phyloP scores from a whole-genome alignment of 257 asterid genomes.

The Mitragyna speciosa region DNA sequence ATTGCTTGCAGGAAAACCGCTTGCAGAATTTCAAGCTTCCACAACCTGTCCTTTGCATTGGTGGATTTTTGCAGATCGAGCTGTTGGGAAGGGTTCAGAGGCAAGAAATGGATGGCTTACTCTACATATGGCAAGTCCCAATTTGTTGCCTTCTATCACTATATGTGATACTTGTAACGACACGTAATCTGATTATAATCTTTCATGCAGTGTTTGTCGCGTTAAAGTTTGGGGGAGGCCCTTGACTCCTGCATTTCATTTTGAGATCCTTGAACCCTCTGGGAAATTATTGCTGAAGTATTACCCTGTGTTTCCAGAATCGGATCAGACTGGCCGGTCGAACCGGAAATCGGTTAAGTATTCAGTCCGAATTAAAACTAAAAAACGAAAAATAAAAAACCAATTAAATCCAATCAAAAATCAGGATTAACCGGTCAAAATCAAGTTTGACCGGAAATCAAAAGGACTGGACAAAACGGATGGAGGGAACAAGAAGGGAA shows the following conservation, averaged over 20 bases:
- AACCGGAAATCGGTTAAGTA: too few relatives aligned
- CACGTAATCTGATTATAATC: not conserved
- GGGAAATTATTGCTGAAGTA: slow-evolving; percentile 48
- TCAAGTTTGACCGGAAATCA: too few relatives aligned
- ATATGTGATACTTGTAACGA: not conserved
- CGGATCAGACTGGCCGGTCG: too few relatives aligned
- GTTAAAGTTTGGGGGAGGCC: slow-evolving; percentile 64
- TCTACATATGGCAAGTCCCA: slow-evolving; percentile 67
- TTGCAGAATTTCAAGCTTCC: slow-evolving; percentile 80
- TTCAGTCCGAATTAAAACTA: too few relatives aligned
- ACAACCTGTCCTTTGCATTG: slow-evolving; percentile 71
- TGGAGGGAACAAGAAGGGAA: too few relatives aligned
- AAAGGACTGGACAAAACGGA: too few relatives aligned
- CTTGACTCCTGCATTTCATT: slow-evolving; percentile 58
- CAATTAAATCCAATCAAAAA: too few relatives aligned
- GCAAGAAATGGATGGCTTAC: slow-evolving; percentile 56
- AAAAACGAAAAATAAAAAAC: too few relatives aligned
- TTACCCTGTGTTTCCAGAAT: too few relatives aligned
- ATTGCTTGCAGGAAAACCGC: slow-evolving; percentile 54
- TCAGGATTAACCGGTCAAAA: too few relatives aligned
- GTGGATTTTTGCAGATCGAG: slow-evolving; percentile 77
- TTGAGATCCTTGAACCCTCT: slow-evolving; percentile 36
- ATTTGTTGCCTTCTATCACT: not conserved
- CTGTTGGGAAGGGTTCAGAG: slow-evolving; percentile 68
- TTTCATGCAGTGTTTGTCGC: slow-evolving; percentile 54